These are phyloP conservation scores for Agrocybe pediades DNA, from an alignment of 768 basidiomycete genomes.

Conservation along the genomic window DNA sequence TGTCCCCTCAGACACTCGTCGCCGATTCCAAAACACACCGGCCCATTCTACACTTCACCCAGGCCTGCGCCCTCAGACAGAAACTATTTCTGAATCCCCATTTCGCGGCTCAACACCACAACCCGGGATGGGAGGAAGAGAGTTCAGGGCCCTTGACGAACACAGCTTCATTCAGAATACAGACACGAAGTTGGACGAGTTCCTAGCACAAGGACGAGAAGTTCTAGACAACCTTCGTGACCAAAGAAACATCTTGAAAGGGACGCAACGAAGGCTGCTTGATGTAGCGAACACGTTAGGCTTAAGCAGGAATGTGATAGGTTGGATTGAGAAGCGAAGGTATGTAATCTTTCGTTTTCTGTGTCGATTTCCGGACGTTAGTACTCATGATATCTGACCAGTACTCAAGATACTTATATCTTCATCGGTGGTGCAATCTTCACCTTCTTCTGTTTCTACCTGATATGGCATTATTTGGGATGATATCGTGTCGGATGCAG, in stretches of 20 bases:
- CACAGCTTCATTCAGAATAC: conserved; percentile 88
- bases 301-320: conserved; percentile 90
- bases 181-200: conserved; percentile 82
- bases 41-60: conserved; percentile 56
- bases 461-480: conserved; percentile 91
- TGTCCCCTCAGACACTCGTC: conserved; percentile 61
- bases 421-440: conserved; percentile 83
- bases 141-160: conserved; percentile 82
- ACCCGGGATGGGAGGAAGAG: conserved; percentile 57
- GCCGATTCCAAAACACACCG: conserved; percentile 59
- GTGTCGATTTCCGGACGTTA: background rate
- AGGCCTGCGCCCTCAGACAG: conserved; percentile 48
- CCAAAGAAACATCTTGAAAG: conserved; percentile 92
- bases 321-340: conserved; percentile 97
- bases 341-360: conserved; percentile 34
- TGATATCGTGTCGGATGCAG: conserved; percentile 21
- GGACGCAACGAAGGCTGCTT: conserved; percentile 84
- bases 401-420: conserved; percentile 95
- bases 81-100: conserved; percentile 76
- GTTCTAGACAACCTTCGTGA: conserved; percentile 91
- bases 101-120: conserved; percentile 66
- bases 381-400: conserved; percentile 28
- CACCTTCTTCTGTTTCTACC: conserved; percentile 91
- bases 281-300: conserved; percentile 95
- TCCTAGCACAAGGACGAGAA: conserved; percentile 89